Evolutionary conservation across 305 asterid species (phyloP).

Genomic region (Solanum aculeatissimum): DNA sequence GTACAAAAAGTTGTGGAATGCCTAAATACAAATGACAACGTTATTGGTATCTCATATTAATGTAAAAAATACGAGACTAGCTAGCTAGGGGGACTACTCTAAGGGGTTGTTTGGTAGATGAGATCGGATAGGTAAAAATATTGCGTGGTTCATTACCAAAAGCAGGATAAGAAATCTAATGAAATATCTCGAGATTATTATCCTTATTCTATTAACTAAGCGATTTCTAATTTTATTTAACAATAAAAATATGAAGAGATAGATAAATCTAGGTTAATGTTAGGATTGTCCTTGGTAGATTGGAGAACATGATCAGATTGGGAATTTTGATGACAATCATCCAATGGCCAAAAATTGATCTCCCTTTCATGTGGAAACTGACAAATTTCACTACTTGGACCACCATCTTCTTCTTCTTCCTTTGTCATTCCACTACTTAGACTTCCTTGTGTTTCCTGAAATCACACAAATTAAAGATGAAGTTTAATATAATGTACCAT

Average conservation of each 20-base stretch:
- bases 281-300: neutral
- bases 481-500: neutral
- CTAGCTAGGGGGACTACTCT: neutral
- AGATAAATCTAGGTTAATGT: neutral
- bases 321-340: neutral
- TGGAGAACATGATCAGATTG: neutral
- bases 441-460: conserved; percentile 2
- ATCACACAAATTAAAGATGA: neutral
- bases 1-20: neutral
- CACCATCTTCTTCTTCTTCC: neutral
- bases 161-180: neutral
- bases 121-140: neutral
- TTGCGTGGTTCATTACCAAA: neutral
- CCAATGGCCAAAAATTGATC: neutral
- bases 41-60: neutral
- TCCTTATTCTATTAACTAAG: neutral
- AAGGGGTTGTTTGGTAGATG: neutral
- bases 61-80: neutral
- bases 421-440: conserved; percentile 1
- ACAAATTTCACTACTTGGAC: neutral
- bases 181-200: neutral
- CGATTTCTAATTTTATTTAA: neutral
- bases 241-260: neutral
- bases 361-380: neutral
- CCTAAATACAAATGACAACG: neutral